Percentiles rank a stretch among this genome's conserved stretches.
phyloP scores from a whole-genome alignment of 352 stramenopile genomes.

The Pythium oligandrum region DNA sequence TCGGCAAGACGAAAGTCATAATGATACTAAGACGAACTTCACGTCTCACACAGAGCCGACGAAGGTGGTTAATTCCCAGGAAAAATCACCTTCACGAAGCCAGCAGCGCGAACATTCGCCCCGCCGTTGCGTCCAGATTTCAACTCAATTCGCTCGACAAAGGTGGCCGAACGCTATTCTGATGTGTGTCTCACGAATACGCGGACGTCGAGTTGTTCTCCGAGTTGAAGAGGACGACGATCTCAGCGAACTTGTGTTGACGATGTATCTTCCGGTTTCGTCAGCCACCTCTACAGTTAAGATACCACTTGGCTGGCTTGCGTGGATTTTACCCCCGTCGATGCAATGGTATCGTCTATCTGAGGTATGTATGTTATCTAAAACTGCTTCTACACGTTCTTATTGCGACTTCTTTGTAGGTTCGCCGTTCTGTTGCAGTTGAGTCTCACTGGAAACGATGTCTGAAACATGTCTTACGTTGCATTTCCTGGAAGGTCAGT shows the following conservation, averaged over 20 bases:
- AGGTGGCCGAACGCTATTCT: constrained; percentile 16
- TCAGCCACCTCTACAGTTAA: background rate
- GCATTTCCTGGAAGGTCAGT: constrained; percentile 24
- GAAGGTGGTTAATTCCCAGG: background rate
- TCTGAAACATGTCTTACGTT: constrained; percentile 12
- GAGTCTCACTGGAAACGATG: constrained; percentile 21
- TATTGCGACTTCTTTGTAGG: constrained; percentile 6
- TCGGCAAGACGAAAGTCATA: too few relatives aligned
- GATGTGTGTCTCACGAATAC: constrained; percentile 15
- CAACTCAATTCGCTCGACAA: constrained; percentile 3
- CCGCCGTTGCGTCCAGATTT: too few relatives aligned
- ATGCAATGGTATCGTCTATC: constrained; percentile 16
- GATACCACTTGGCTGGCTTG: constrained; percentile 17
- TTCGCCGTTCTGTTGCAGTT: constrained; percentile 22
- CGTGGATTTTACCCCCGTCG: constrained; percentile 14
- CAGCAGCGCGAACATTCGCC: too few relatives aligned
- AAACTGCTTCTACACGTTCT: too few relatives aligned
- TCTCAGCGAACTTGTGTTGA: constrained; percentile 15
- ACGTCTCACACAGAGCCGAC: too few relatives aligned
- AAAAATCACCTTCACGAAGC: background rate
- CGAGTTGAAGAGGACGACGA: constrained; percentile 20
- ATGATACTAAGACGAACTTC: too few relatives aligned
- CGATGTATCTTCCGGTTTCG: constrained; percentile 17
- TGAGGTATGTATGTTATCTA: constrained; percentile 2
- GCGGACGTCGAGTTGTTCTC: constrained; percentile 9